Conservation (phyloP, 2,329 filamentous ascomycete genomes). For the Fusarium humuli region DNA sequence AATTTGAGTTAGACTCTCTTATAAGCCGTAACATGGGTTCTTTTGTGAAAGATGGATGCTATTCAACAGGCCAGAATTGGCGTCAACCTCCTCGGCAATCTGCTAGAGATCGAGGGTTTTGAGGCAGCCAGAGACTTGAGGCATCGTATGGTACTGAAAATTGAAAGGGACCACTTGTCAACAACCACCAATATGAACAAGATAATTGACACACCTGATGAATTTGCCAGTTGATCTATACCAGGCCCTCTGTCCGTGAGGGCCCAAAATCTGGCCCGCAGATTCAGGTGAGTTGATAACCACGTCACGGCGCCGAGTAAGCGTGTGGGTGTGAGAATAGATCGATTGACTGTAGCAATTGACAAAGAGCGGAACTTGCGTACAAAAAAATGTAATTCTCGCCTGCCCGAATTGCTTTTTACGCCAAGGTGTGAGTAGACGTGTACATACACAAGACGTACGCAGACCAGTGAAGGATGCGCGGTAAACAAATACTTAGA, state of each 20-base stretch:
- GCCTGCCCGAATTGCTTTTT: background rate
- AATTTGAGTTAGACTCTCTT: background rate
- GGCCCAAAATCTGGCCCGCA: slow-evolving; percentile 39
- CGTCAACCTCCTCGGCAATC: background rate
- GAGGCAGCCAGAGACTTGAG: background rate
- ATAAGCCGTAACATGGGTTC: background rate
- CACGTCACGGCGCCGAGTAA: slow-evolving; percentile 39
- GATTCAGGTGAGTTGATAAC: slow-evolving; percentile 38
- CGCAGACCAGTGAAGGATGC: background rate
- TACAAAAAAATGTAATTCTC: background rate
- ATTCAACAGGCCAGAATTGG: background rate
- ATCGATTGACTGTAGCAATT: slow-evolving; percentile 16
- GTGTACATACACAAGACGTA: background rate
- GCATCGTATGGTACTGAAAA: slow-evolving; percentile 16
- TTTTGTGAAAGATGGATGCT: background rate
- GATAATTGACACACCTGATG: slow-evolving; percentile 27
- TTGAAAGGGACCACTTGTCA: slow-evolving; percentile 17
- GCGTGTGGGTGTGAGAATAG: slow-evolving; percentile 27
- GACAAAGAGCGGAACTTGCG: background rate
- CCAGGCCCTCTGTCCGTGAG: slow-evolving; percentile 16
- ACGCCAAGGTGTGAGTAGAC: background rate
- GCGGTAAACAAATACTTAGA: background rate
- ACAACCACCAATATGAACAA: slow-evolving; percentile 28
- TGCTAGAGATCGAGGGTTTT: background rate
- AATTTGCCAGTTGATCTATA: slow-evolving; percentile 11